phyloP scores from a whole-genome alignment of 176 grass and related monocot genomes.

The Triticum dicoccoides region DNA sequence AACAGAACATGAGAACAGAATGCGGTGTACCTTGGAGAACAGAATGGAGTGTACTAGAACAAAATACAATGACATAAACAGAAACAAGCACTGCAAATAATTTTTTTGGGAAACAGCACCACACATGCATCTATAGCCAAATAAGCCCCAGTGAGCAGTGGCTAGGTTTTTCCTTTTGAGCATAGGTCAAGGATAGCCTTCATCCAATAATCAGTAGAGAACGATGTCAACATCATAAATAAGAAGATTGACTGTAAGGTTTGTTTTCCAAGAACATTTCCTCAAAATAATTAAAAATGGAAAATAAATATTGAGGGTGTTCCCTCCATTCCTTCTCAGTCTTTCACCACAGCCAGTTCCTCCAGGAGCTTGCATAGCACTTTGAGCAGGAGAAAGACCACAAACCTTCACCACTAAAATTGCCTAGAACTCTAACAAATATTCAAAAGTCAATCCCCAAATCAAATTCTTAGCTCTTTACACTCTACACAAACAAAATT shows the following conservation, averaged over 20 bases:
- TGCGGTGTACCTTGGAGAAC: not conserved
- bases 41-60: not conserved
- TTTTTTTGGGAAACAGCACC: not conserved
- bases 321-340: not conserved
- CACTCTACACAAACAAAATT: not conserved
- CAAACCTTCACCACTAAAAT: not conserved
- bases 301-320: not conserved
- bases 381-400: not conserved
- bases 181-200: conserved; percentile 4
- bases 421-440: not conserved
- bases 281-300: not conserved
- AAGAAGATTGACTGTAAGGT: not conserved
- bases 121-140: conserved; percentile 32
- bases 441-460: not conserved
- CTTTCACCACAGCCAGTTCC: not conserved
- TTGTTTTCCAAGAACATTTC: not conserved
- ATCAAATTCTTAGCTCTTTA: not conserved
- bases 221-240: not conserved
- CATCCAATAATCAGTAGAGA: not conserved
- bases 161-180: not conserved
- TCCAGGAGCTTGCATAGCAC: not conserved
- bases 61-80: conserved; percentile 4
- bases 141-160: conserved; percentile 1
- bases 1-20: conserved; percentile 26
- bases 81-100: conserved; percentile 8